These are phyloP conservation scores for Globisporangium solare DNA, from an alignment of 352 stramenopile species.

Conservation along the genomic window DNA sequence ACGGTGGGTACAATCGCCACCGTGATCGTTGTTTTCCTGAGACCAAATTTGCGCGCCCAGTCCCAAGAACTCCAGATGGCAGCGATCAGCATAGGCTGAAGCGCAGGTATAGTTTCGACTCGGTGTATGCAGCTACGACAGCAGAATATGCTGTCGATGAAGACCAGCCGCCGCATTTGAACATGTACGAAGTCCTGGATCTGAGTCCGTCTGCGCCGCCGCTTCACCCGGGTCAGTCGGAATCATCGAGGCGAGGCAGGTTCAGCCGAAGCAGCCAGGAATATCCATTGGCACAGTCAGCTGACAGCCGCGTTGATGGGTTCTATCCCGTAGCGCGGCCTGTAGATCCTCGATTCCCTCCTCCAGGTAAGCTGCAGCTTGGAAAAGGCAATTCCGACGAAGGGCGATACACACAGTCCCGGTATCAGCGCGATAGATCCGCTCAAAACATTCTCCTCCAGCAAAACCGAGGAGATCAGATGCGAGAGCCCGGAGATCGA, in stretches of 20 bases:
- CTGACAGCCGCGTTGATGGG: not conserved
- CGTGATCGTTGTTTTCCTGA: too few species aligned
- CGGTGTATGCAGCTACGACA: constrained; percentile 18
- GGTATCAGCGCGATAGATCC: not conserved
- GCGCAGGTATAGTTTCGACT: constrained; percentile 53
- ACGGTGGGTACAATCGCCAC: too few species aligned
- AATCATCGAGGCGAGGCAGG: constrained; percentile 13
- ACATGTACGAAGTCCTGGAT: constrained; percentile 40
- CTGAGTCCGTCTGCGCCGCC: constrained; percentile 43
- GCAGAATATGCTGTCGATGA: constrained; percentile 14
- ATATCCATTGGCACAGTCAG: constrained; percentile 5
- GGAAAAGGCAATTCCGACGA: constrained; percentile 16
- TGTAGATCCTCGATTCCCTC: not conserved
- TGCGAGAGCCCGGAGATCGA: not conserved
- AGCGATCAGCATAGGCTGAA: constrained; percentile 12
- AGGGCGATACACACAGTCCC: constrained; percentile 5
- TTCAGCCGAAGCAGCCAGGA: constrained; percentile 8
- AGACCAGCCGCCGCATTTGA: constrained; percentile 36
- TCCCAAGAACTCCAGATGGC: not conserved
- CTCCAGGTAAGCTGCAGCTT: constrained; percentile 3
- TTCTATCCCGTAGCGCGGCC: not conserved
- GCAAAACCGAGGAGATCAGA: not conserved
- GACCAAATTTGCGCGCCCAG: too few species aligned
- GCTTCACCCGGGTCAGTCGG: constrained; percentile 11
- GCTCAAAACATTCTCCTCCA: not conserved